Evolutionary conservation across 192 early-diverging fungal species (phyloP).

Genomic region (Backusella tuberculispora): DNA sequence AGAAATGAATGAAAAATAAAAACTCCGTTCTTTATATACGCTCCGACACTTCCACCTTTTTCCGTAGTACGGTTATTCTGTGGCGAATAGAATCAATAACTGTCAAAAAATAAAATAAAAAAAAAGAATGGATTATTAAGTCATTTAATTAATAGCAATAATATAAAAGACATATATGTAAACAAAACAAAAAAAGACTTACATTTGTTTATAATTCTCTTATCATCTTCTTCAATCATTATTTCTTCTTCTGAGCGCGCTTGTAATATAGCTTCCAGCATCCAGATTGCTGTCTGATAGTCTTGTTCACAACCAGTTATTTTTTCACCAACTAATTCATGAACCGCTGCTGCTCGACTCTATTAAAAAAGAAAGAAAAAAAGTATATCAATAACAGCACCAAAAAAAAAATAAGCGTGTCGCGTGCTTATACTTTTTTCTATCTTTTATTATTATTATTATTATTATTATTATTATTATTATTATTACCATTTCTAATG

Average conservation of each 20-base stretch:
- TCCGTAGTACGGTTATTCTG: constrained; percentile 33
- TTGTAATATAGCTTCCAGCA: constrained; percentile 74
- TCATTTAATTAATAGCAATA: neutral
- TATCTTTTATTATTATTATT: constrained; percentile 19
- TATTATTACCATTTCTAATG: constrained; percentile 63
- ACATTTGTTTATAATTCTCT: constrained; percentile 57
- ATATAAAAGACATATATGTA: no score
- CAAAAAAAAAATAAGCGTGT: neutral
- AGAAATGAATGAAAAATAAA: neutral
- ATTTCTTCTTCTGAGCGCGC: constrained; percentile 45
- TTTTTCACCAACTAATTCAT: constrained; percentile 67
- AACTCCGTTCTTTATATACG: constrained; percentile 4
- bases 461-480: constrained; percentile 16
- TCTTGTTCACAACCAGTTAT: constrained; percentile 70
- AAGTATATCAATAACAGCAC: neutral
- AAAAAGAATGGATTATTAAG: neutral
- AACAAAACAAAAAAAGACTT: constrained; percentile 24
- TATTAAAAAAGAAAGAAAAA: constrained; percentile 19
- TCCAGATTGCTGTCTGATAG: constrained; percentile 77
- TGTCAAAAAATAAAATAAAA: constrained; percentile 16
- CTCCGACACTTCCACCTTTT: constrained; percentile 27
- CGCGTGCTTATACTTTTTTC: neutral
- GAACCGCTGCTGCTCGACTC: constrained; percentile 64
- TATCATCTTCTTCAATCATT: constrained; percentile 58
- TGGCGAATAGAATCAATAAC: constrained; percentile 42